A percentile compares a stretch with the other conserved stretches of the same genome.
phyloP scores from a whole-genome alignment of 2,329 filamentous ascomycete species.

The Colletotrichum melonis region DNA sequence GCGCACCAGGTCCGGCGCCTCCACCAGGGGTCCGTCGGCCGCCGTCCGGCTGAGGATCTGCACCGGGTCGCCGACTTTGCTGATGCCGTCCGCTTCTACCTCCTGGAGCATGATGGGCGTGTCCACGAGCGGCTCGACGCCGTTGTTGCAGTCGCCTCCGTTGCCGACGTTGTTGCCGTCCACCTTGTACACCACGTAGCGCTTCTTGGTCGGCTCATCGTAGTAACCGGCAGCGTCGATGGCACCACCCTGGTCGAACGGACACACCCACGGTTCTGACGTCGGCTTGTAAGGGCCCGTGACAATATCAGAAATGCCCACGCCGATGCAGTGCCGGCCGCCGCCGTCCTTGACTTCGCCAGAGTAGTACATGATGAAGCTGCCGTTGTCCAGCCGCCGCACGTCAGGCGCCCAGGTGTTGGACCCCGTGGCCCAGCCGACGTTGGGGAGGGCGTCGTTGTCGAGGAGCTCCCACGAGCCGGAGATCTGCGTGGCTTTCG shows the following conservation, averaged over 20 bases:
- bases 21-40: conserved; percentile 66
- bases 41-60: conserved; percentile 57
- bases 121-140: conserved; percentile 49
- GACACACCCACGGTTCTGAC: conserved; percentile 62
- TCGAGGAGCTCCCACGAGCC: conserved; percentile 60
- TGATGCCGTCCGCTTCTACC: conserved; percentile 62
- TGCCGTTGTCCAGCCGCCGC: conserved; percentile 57
- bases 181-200: conserved; percentile 74
- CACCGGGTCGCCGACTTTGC: conserved; percentile 60
- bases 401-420: conserved; percentile 74
- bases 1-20: conserved; percentile 68
- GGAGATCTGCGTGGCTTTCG: conserved; percentile 58
- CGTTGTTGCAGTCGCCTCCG: conserved; percentile 59
- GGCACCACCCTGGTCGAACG: conserved; percentile 64
- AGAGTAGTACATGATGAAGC: conserved; percentile 71
- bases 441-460: conserved; percentile 65
- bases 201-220: conserved; percentile 61
- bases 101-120: conserved; percentile 70
- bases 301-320: conserved; percentile 58
- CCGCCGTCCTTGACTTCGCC: conserved; percentile 54
- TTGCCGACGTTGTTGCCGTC: conserved; percentile 68
- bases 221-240: conserved; percentile 72
- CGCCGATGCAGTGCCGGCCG: conserved; percentile 68
- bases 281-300: conserved; percentile 65
- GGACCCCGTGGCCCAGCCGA: conserved; percentile 63